A percentile compares a stretch with the other conserved stretches of the same genome.
Evolutionary conservation across 345 rosid species (phyloP).

Genomic region (Litchi chinensis): DNA sequence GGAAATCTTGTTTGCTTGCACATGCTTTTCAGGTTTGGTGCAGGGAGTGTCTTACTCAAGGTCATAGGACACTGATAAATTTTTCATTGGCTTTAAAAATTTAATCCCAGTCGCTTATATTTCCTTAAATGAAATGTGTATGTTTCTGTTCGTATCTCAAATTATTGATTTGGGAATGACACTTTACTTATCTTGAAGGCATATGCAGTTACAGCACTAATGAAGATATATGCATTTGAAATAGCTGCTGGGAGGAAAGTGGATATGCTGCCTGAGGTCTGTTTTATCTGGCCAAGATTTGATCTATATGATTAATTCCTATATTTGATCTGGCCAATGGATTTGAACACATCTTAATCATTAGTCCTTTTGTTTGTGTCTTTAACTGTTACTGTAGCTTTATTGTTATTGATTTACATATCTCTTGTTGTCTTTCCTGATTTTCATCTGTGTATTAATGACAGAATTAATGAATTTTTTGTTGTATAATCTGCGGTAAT

Average conservation of each 20-base stretch:
- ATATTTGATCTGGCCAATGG: not conserved
- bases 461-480: not conserved
- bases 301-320: slow-evolving; percentile 7
- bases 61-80: too few species aligned
- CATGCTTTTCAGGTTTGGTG: too few species aligned
- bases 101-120: too few species aligned
- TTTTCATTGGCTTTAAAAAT: too few species aligned
- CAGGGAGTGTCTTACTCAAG: too few species aligned
- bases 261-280: slow-evolving; percentile 93
- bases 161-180: slow-evolving; percentile 17
- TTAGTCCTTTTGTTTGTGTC: not conserved
- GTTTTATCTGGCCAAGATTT: slow-evolving; percentile 17
- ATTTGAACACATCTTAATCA: slow-evolving; percentile 11
- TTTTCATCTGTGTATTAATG: not conserved
- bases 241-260: slow-evolving; percentile 82
- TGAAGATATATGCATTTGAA: slow-evolving; percentile 90
- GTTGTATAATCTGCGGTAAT: not conserved
- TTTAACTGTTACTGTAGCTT: not conserved
- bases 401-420: not conserved
- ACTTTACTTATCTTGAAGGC: slow-evolving; percentile 57
- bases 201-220: slow-evolving; percentile 86
- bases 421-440: not conserved
- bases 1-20: too few species aligned
- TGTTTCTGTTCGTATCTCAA: not conserved
- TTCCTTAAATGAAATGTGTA: not conserved